Percentiles rank a stretch among this genome's conserved stretches.
phyloP scores from a whole-genome alignment of 805 yeast species.

The Candida glaebosa region DNA sequence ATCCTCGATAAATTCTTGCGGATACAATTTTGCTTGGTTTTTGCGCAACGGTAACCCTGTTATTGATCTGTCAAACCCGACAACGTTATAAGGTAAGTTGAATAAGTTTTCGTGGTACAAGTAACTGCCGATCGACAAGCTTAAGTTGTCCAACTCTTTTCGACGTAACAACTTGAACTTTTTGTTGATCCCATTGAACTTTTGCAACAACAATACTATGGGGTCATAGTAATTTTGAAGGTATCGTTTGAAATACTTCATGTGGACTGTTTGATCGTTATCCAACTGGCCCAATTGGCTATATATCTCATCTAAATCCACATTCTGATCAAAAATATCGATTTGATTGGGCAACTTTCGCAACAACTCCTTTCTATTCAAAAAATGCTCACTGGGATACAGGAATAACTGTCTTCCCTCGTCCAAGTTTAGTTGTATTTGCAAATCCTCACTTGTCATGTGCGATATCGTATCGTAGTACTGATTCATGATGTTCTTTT shows the following conservation, averaged over 20 bases:
- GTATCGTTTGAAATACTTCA: constrained; percentile 32
- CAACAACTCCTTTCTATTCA: constrained; percentile 29
- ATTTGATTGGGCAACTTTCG: constrained; percentile 34
- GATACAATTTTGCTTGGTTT: constrained; percentile 20
- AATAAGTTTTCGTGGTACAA: constrained; percentile 25
- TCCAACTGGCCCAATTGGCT: constrained; percentile 29
- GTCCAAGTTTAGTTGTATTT: constrained; percentile 33
- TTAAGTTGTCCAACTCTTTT: constrained; percentile 25
- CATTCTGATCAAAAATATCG: constrained; percentile 26
- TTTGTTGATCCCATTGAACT: constrained; percentile 33
- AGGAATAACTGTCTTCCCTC: constrained; percentile 33
- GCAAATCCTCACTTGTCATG: constrained; percentile 37
- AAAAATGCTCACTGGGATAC: constrained; percentile 30
- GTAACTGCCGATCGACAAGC: constrained; percentile 27
- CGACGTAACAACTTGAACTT: constrained; percentile 37
- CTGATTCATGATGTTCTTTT: constrained; percentile 11
- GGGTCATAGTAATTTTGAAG: constrained; percentile 31
- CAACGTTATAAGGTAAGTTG: constrained; percentile 34
- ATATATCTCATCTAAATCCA: constrained; percentile 29
- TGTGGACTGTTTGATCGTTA: constrained; percentile 33
- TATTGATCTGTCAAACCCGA: constrained; percentile 39
- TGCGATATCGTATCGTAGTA: constrained; percentile 27
- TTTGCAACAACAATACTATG: constrained; percentile 25
- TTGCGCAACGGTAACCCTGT: constrained; percentile 35
- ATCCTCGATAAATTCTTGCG: constrained; percentile 39